Evolutionary conservation across 2,329 filamentous ascomycete species (phyloP).

Genomic region (Cercospora beticola): DNA sequence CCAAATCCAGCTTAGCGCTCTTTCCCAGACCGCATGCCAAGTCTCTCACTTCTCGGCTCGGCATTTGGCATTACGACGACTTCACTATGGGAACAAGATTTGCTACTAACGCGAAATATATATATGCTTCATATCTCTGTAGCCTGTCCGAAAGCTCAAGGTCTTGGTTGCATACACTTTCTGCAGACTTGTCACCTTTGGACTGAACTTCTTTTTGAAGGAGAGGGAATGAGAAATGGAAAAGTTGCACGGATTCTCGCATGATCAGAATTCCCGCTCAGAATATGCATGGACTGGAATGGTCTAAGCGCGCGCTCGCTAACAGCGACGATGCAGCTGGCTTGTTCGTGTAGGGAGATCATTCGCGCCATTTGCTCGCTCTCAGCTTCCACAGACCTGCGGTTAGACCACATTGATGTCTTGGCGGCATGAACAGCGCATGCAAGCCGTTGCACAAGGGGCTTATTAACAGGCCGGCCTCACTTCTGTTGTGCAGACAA

Average conservation of each 20-base stretch:
- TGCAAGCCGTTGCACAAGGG: conserved; percentile 12
- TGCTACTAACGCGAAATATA: conserved; percentile 2
- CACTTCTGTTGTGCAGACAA: conserved; percentile 6
- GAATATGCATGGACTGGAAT: not conserved
- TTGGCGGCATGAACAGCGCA: conserved; percentile 13
- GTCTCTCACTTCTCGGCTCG: not conserved
- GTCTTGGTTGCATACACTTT: not conserved
- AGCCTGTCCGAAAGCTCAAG: not conserved
- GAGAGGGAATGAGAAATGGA: not conserved
- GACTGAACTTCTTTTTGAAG: not conserved
- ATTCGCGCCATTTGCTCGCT: not conserved
- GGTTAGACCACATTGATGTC: conserved; percentile 4
- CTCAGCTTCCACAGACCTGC: conserved; percentile 17
- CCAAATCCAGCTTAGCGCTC: not conserved
- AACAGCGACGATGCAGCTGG: not conserved
- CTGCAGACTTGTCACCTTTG: not conserved
- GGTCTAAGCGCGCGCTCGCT: not conserved
- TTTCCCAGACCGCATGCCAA: not conserved
- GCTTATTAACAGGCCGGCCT: conserved; percentile 9
- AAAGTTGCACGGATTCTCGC: not conserved
- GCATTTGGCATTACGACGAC: conserved; percentile 9
- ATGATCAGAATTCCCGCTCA: too few relatives aligned
- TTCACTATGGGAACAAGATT: not conserved
- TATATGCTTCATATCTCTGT: not conserved
- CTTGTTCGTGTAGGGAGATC: not conserved